Percentiles rank a stretch among this genome's conserved stretches.
Evolutionary conservation across 257 asterid species (phyloP).

Genomic region (Forsythia suspensa): DNA sequence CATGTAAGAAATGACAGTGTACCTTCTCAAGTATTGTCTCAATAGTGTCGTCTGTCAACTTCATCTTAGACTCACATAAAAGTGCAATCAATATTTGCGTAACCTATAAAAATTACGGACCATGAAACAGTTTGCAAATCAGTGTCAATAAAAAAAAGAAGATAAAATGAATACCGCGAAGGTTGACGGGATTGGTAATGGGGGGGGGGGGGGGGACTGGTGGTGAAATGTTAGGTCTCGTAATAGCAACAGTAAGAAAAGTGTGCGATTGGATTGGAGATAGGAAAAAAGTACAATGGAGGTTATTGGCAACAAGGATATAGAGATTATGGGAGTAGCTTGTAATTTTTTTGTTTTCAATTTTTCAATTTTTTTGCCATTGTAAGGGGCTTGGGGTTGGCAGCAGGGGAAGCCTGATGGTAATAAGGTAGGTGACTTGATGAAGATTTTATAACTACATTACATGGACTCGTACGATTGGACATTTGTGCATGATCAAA

Average conservation of each 20-base stretch:
- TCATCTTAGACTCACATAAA: slow-evolving; percentile 88
- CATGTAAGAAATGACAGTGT: too few relatives aligned
- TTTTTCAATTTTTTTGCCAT: not conserved
- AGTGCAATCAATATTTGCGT: slow-evolving; percentile 98
- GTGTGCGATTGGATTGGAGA: too few relatives aligned
- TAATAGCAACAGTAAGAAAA: too few relatives aligned
- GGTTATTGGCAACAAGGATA: too few relatives aligned
- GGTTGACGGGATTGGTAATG: not conserved
- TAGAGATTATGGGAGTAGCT: not conserved
- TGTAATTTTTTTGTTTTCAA: not conserved
- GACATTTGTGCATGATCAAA: not conserved
- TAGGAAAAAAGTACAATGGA: too few relatives aligned
- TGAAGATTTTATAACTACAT: too few relatives aligned
- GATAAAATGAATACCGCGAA: not conserved
- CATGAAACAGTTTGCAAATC: slow-evolving; percentile 22
- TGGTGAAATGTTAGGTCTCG: too few relatives aligned
- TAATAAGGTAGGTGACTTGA: not conserved
- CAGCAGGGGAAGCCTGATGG: not conserved
- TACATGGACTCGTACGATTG: not conserved
- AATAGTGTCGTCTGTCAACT: slow-evolving; percentile 91
- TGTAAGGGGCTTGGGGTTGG: not conserved
- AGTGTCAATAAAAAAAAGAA: slow-evolving; percentile 8
- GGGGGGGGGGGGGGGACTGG: too few relatives aligned
- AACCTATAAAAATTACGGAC: slow-evolving; percentile 59
- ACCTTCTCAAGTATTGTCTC: slow-evolving; percentile 81